Percentiles rank a stretch among this genome's conserved stretches.
Conservation (phyloP, 2,329 filamentous ascomycete species). For the Colletotrichum tropicale region DNA sequence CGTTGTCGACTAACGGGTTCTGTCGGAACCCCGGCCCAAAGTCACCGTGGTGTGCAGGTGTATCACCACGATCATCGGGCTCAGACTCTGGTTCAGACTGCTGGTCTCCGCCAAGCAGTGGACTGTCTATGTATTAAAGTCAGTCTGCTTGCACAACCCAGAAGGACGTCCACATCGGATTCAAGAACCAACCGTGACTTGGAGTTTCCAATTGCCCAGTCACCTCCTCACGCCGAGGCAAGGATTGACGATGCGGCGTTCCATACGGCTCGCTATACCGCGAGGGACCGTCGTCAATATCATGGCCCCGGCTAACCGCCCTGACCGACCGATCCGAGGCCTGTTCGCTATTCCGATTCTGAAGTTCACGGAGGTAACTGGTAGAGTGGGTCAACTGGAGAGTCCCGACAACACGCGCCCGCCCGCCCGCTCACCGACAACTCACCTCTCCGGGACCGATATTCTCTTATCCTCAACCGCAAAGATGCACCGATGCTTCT, state of each 20-base stretch:
- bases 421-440: not conserved
- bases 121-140: not conserved
- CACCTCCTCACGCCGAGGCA: not conserved
- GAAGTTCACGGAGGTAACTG: constrained; percentile 20
- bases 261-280: not conserved
- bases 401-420: not conserved
- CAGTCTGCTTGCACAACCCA: not conserved
- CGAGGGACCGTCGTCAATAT: not conserved
- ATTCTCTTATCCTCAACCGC: constrained; percentile 23
- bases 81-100: constrained; percentile 7
- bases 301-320: not conserved
- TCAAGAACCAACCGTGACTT: not conserved
- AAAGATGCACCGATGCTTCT: constrained; percentile 24
- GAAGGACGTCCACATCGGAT: not conserved
- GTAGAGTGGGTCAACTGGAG: not conserved
- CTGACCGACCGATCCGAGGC: not conserved
- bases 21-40: constrained; percentile 17
- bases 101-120: not conserved
- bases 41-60: not conserved
- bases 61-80: not conserved
- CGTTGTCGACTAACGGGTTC: constrained; percentile 35
- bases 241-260: not conserved
- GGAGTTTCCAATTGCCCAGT: constrained; percentile 3
- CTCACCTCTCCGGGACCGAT: constrained; percentile 25
- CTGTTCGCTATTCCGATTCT: constrained; percentile 13